Base-by-base conservation (phyloP, 2,329 filamentous ascomycete species). In the Neurospora crassa region DNA sequence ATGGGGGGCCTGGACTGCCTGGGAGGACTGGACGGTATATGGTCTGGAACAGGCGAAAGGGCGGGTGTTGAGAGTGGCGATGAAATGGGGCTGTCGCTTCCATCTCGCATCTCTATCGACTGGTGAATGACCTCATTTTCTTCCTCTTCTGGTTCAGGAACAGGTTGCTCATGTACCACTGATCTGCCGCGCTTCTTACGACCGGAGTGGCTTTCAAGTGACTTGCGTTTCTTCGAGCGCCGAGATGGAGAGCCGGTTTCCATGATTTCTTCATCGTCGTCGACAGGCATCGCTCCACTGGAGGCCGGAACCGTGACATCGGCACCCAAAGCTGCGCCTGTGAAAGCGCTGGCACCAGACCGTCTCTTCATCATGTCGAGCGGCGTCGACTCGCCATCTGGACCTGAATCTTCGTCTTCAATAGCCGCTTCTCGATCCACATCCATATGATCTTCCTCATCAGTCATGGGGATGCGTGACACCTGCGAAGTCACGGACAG, bases 191-290 rank as follows among this genome's bases (percentile, higher is more conserved):
- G 70, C 73, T 79, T 78, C 79, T 80, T 67, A 74, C 78, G 40
- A 75, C 75, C 76, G 80, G 70, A 78, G 20, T 83, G 80, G 6
- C 78, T 79, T 72, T 86, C 85, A 2, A 82, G 80, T 20, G 85
- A 88, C 77, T 90, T 90, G 59, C 88, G 83, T 78, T 90, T 90
- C 68, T 84, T 83, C 10, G 85, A 80, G 69, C 80, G 81, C 24
- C 76, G 41, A 18, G 6, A 69, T 47, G 14, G 75, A 63, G 53
- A 34, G 24, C 53, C 53, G 29, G 53, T 34, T 63, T 18, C 53
- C 53, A 3, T 37, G 16, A 10, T 5, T n/a, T 63, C 53, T 63
- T 63, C 29, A 1, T 63, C 29, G 3, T 63, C 29, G 14, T 37
- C 29, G 8, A 37, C 29, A 5, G 53, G 53, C 29, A 37, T 18